Percentiles rank a stretch among this genome's conserved stretches.
Conservation (phyloP, 768 basidiomycete species). For the Tulasnella sp. region DNA sequence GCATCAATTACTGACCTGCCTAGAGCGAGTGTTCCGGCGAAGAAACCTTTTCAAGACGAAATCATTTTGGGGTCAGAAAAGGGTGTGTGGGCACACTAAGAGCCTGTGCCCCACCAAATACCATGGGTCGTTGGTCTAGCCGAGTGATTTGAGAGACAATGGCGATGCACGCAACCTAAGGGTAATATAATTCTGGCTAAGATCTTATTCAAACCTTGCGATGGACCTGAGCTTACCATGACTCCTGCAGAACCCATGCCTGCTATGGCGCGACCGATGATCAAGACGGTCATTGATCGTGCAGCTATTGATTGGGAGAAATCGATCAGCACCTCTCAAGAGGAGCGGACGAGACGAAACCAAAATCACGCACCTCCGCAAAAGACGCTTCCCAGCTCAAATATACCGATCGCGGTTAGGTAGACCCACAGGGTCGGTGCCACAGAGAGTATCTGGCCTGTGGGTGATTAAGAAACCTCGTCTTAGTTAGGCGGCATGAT, state of each 20-base stretch:
- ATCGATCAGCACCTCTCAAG: not conserved
- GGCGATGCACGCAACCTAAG: constrained; percentile 14
- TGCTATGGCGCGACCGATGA: constrained; percentile 36
- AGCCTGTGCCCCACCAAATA: constrained; percentile 29
- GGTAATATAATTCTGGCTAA: not conserved
- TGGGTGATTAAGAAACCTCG: too few relatives aligned
- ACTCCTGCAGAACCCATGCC: constrained; percentile 34
- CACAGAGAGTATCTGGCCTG: constrained; percentile 5
- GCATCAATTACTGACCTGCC: not conserved
- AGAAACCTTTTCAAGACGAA: not conserved
- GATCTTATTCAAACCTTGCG: not conserved
- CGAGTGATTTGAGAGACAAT: constrained; percentile 25
- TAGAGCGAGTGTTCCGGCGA: not conserved
- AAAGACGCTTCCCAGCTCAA: constrained; percentile 37
- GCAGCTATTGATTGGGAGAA: not conserved
- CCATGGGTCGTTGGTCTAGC: constrained; percentile 22
- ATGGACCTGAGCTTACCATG: constrained; percentile 22
- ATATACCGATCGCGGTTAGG: constrained; percentile 24
- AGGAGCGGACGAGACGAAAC: not conserved
- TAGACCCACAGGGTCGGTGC: constrained; percentile 27
- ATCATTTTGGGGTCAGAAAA: not conserved
- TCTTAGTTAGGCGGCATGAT: too few relatives aligned
- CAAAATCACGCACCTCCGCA: constrained; percentile 28
- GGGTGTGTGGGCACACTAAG: constrained; percentile 16
- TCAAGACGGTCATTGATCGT: constrained; percentile 24